A percentile compares a stretch with the other conserved stretches of the same genome.
These are phyloP conservation scores for Picochlorum sp. DNA, from an alignment of 139 green algal genomes.

Conservation along the genomic window DNA sequence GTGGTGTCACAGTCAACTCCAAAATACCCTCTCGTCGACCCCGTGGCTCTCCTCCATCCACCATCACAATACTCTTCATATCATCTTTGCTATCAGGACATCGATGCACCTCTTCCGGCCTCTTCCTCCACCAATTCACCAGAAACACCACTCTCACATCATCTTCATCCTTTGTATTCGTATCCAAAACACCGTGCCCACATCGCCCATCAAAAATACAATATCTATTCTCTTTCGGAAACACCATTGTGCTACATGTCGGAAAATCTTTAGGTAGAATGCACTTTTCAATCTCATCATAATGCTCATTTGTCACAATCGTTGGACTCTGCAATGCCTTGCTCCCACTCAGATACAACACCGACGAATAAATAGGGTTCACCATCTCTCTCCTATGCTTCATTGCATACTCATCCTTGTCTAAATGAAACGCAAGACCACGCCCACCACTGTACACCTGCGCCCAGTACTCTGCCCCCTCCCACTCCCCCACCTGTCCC, in stretches of 20 bases:
- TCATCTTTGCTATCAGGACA: neutral
- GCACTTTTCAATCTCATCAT: conserved; percentile 8
- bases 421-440: conserved; percentile 64
- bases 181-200: conserved; percentile 57
- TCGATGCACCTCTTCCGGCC: conserved; percentile 18
- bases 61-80: neutral
- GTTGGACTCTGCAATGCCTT: conserved; percentile 39
- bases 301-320: conserved; percentile 55
- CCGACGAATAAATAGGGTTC: conserved; percentile 43
- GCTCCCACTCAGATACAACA: conserved; percentile 40
- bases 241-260: conserved; percentile 32
- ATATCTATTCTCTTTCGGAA: conserved; percentile 32
- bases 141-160: conserved; percentile 38
- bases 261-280: conserved; percentile 28
- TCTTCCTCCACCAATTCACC: conserved; percentile 53
- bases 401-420: conserved; percentile 61
- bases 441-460: conserved; percentile 52
- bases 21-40: neutral
- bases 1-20: too few species aligned
- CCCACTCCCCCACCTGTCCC: conserved; percentile 5
- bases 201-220: conserved; percentile 53
- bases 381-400: conserved; percentile 26
- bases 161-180: neutral
- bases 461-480: conserved; percentile 51
- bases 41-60: neutral